Conservation (phyloP, 306 rosid genomes). For the Vicia faba region DNA sequence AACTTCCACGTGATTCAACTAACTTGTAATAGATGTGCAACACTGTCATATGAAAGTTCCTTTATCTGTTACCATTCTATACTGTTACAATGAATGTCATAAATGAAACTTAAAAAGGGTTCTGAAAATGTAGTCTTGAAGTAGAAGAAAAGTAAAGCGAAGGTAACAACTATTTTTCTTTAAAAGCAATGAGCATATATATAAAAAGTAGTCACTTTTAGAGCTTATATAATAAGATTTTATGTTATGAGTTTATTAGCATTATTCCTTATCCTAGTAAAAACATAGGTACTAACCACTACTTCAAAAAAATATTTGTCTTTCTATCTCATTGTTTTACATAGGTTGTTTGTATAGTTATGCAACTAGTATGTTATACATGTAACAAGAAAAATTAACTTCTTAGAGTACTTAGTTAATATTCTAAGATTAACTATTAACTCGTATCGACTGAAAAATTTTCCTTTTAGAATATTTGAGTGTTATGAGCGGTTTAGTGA, state of each 20-base stretch:
- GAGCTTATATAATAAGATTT: constrained; percentile 32
- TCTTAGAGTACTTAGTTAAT: not conserved
- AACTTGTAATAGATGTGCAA: constrained; percentile 33
- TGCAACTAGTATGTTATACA: not conserved
- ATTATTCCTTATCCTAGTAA: constrained; percentile 17
- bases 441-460: not conserved
- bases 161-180: constrained; percentile 34
- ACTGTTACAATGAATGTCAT: constrained; percentile 13
- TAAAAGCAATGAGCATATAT: constrained; percentile 24
- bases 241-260: constrained; percentile 18
- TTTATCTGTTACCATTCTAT: constrained; percentile 2
- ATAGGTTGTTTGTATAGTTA: not conserved
- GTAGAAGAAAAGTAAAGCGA: constrained; percentile 41
- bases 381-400: constrained; percentile 7
- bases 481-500: not conserved
- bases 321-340: constrained; percentile 28
- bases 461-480: not conserved
- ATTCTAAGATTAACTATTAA: not conserved
- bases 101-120: constrained; percentile 21
- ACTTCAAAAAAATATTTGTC: not conserved
- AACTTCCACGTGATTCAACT: constrained; percentile 40
- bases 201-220: constrained; percentile 22
- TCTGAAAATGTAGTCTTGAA: constrained; percentile 30
- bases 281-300: constrained; percentile 21
- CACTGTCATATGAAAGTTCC: constrained; percentile 9